phyloP scores from a whole-genome alignment of 768 basidiomycete species.

The Gelatoporia subvermispora region DNA sequence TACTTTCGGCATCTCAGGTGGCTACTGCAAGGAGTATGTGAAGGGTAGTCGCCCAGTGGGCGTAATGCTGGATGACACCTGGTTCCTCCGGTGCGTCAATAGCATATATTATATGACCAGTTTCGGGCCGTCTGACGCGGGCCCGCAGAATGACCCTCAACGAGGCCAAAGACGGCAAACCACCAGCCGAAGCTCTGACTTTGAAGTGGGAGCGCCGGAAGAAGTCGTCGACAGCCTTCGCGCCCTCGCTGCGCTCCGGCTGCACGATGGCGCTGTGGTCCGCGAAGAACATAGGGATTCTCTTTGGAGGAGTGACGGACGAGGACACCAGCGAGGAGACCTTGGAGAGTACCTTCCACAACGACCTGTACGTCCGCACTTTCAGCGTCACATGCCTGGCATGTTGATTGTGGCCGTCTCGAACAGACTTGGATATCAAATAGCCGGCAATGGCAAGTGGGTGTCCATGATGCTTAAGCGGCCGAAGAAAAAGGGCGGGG shows the following conservation, averaged over 20 bases:
- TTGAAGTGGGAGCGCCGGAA: slow-evolving; percentile 88
- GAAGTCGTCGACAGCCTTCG: slow-evolving; percentile 60
- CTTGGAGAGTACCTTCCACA: slow-evolving; percentile 81
- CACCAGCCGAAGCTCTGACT: slow-evolving; percentile 39
- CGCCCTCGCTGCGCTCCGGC: slow-evolving; percentile 69
- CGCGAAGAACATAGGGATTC: slow-evolving; percentile 59
- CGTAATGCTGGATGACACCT: slow-evolving; percentile 86
- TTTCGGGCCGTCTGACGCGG: slow-evolving; percentile 10
- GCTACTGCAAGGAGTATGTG: slow-evolving; percentile 85
- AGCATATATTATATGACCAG: not conserved
- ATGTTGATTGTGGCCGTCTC: not conserved
- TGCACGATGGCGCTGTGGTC: slow-evolving; percentile 86
- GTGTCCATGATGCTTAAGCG: slow-evolving; percentile 63
- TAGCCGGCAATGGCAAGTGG: slow-evolving; percentile 74
- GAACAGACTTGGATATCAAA: slow-evolving; percentile 71
- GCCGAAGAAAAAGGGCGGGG: slow-evolving; percentile 50
- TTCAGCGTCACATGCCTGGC: not conserved
- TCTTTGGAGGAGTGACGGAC: slow-evolving; percentile 88
- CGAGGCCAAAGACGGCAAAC: slow-evolving; percentile 28
- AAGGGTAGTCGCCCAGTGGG: slow-evolving; percentile 85
- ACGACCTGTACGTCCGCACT: slow-evolving; percentile 62
- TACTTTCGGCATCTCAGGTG: slow-evolving; percentile 41
- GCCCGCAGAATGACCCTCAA: slow-evolving; percentile 27
- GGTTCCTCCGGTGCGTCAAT: slow-evolving; percentile 70
- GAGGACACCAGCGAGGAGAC: slow-evolving; percentile 83